phyloP scores from a whole-genome alignment of 768 basidiomycete genomes.

The Termitomyces sp. region DNA sequence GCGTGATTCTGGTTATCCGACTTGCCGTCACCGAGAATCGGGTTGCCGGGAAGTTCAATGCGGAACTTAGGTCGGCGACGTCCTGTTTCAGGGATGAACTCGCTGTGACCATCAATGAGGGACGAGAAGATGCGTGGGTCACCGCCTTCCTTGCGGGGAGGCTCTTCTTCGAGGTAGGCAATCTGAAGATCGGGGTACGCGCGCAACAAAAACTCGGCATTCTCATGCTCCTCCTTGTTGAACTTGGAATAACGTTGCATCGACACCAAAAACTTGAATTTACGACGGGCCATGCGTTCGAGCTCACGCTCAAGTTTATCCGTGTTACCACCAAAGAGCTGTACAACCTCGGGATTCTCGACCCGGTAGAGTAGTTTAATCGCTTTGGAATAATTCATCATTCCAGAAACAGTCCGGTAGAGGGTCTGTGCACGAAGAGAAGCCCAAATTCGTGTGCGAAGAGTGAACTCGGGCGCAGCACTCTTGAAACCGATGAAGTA shows the following conservation, averaged over 20 bases:
- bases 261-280: constrained; percentile 98
- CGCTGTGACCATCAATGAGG: constrained; percentile 96
- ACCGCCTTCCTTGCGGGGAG: constrained; percentile 88
- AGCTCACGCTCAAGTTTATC: constrained; percentile 95
- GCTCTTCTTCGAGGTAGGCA: constrained; percentile 96
- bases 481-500: constrained; percentile 99
- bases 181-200: constrained; percentile 99
- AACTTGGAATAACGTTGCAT: constrained; percentile 99
- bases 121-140: constrained; percentile 95
- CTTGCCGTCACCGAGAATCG: constrained; percentile 98
- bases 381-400: constrained; percentile 99
- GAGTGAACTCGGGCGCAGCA: constrained; percentile 95
- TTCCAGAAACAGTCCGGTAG: constrained; percentile 97
- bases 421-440: constrained; percentile 97
- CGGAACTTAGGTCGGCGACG: constrained; percentile 94
- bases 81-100: constrained; percentile 86
- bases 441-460: constrained; percentile 99
- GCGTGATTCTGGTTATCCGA: constrained; percentile 99
- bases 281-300: constrained; percentile 95
- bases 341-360: constrained; percentile 98
- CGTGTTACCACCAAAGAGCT: constrained; percentile 95
- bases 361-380: constrained; percentile 99
- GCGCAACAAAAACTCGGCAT: constrained; percentile 94
- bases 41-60: constrained; percentile 97
- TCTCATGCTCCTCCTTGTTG: constrained; percentile 99